Conservation (phyloP, 805 yeast genomes). For the Starmerella riodocensis region DNA sequence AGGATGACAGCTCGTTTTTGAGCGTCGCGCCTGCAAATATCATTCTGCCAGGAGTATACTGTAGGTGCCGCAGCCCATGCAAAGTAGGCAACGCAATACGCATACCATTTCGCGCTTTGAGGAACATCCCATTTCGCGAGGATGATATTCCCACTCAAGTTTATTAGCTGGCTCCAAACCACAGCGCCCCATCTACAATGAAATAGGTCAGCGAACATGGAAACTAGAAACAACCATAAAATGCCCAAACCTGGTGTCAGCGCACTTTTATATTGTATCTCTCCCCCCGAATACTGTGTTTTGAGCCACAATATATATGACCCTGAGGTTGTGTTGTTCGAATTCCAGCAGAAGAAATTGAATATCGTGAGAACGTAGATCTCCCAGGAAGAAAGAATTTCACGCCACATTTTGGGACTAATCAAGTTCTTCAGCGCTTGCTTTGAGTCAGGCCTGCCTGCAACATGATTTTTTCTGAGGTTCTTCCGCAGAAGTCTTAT, state of each 20-base stretch:
- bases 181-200: constrained; percentile 45
- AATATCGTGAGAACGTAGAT: constrained; percentile 42
- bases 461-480: constrained; percentile 21
- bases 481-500: constrained; percentile 39
- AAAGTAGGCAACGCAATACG: constrained; percentile 41
- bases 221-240: constrained; percentile 25
- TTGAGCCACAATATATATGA: constrained; percentile 52
- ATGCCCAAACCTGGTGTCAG: constrained; percentile 47
- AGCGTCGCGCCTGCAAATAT: constrained; percentile 42
- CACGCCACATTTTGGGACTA: constrained; percentile 38
- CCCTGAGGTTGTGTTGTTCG: constrained; percentile 39
- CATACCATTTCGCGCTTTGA: constrained; percentile 47
- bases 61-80: constrained; percentile 53
- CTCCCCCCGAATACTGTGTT: constrained; percentile 32
- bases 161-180: constrained; percentile 39
- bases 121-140: constrained; percentile 45
- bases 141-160: constrained; percentile 39
- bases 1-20: constrained; percentile 40
- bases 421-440: constrained; percentile 25
- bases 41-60: constrained; percentile 46
- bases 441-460: constrained; percentile 16
- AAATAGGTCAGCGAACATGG: constrained; percentile 35
- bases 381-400: constrained; percentile 44
- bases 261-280: constrained; percentile 39
- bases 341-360: constrained; percentile 51